phyloP scores from a whole-genome alignment of 106 monocot species.

The Dendrobium officinale region DNA sequence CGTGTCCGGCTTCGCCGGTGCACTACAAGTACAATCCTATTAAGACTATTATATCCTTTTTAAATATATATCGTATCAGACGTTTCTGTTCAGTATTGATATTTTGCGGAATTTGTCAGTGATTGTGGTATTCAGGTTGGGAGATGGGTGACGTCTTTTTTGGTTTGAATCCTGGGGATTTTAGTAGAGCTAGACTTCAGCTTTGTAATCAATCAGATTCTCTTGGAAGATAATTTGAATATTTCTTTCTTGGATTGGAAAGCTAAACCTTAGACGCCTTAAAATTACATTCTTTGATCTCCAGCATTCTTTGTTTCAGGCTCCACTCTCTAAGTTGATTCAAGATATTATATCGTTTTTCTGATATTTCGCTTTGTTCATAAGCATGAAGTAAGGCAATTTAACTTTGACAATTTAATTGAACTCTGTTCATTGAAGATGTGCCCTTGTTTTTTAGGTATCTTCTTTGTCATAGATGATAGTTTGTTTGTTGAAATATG shows the following conservation, averaged over 20 bases:
- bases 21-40: constrained; percentile 73
- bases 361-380: not conserved
- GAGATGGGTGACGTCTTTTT: not conserved
- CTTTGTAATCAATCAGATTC: not conserved
- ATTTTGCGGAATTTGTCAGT: not conserved
- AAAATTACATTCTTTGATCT: not conserved
- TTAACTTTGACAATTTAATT: not conserved
- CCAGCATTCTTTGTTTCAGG: not conserved
- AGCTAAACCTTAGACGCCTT: not conserved
- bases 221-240: not conserved
- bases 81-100: not conserved
- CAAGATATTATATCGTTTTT: not conserved
- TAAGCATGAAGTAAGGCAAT: not conserved
- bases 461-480: not conserved
- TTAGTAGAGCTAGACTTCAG: not conserved
- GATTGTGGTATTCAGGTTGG: not conserved
- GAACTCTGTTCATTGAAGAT: not conserved
- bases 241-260: not conserved
- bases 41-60: constrained; percentile 78
- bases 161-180: not conserved
- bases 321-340: not conserved
- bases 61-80: not conserved
- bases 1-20: constrained; percentile 61
- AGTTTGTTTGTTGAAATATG: not conserved
- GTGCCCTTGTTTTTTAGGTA: not conserved